Conservation (phyloP, 768 basidiomycete genomes). For the Floccularia luteovirens region DNA sequence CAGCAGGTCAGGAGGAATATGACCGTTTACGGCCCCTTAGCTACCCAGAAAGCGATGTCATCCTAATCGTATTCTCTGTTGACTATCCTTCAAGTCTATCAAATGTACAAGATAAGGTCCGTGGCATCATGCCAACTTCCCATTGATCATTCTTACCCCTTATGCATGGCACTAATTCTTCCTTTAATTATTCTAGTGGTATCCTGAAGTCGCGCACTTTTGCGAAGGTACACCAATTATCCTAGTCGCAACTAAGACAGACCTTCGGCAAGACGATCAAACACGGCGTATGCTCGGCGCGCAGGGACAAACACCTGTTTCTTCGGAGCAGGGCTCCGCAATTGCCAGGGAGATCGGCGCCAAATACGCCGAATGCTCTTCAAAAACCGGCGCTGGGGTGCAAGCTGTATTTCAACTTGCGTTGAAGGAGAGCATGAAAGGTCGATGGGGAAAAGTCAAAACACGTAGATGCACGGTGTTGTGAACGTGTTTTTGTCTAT, state of each 20-base stretch:
- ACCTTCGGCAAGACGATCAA: slow-evolving; percentile 80
- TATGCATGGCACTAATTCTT: slow-evolving; percentile 1
- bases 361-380: slow-evolving; percentile 88
- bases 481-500: no score
- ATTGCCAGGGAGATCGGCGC: slow-evolving; percentile 93
- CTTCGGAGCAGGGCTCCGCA: slow-evolving; percentile 72
- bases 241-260: slow-evolving; percentile 90
- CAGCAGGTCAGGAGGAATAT: slow-evolving; percentile 96
- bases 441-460: slow-evolving; percentile 67
- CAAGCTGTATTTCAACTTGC: slow-evolving; percentile 90
- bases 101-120: slow-evolving; percentile 86
- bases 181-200: slow-evolving; percentile 53
- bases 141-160: background rate
- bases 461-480: no score
- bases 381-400: slow-evolving; percentile 86
- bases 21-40: slow-evolving; percentile 81
- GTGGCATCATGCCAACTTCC: slow-evolving; percentile 10
- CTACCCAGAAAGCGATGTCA: slow-evolving; percentile 85
- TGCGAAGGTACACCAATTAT: slow-evolving; percentile 86
- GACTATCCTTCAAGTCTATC: slow-evolving; percentile 89
- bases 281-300: slow-evolving; percentile 86
- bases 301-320: slow-evolving; percentile 79
- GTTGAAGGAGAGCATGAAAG: slow-evolving; percentile 81
- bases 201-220: slow-evolving; percentile 88
- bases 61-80: slow-evolving; percentile 90